Evolutionary conservation across 2,329 filamentous ascomycete species (phyloP).

Genomic region (Pseudogymnoascus sp.): DNA sequence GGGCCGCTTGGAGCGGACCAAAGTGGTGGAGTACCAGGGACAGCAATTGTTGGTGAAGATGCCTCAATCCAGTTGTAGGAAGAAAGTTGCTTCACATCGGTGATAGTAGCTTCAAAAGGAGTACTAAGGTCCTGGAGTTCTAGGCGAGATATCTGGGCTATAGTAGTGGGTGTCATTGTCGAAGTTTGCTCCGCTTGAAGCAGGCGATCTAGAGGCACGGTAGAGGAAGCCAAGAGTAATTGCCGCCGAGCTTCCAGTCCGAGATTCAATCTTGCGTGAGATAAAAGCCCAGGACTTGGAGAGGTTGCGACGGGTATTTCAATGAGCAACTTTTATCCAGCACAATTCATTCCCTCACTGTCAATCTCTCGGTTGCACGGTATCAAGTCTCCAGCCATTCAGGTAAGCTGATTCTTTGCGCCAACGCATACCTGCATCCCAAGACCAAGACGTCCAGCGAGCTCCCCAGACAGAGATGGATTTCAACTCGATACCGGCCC

Average conservation of each 20-base stretch:
- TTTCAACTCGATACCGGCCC: too few relatives aligned
- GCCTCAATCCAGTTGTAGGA: slow-evolving; percentile 46
- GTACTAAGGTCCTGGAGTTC: slow-evolving; percentile 18
- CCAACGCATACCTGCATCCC: not conserved
- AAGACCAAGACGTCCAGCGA: too few relatives aligned
- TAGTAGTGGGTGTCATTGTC: slow-evolving; percentile 27
- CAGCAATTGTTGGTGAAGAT: slow-evolving; percentile 35
- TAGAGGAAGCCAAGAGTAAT: not conserved
- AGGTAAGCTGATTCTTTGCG: not conserved
- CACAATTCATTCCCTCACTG: not conserved
- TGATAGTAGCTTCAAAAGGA: slow-evolving; percentile 26
- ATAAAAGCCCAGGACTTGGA: not conserved
- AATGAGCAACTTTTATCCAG: too few relatives aligned
- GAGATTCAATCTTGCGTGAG: too few relatives aligned
- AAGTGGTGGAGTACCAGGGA: slow-evolving; percentile 37
- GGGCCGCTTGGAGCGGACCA: slow-evolving; percentile 30
- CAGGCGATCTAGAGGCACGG: not conserved
- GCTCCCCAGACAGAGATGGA: too few relatives aligned
- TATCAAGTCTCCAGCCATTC: not conserved
- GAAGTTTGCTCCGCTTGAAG: not conserved
- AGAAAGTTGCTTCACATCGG: slow-evolving; percentile 33
- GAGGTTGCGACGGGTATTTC: too few relatives aligned
- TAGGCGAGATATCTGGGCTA: slow-evolving; percentile 24
- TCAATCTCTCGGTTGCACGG: not conserved
- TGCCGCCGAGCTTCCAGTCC: not conserved